Conservation (phyloP, 192 early-diverging fungal genomes). For the Dispira parvispora region DNA sequence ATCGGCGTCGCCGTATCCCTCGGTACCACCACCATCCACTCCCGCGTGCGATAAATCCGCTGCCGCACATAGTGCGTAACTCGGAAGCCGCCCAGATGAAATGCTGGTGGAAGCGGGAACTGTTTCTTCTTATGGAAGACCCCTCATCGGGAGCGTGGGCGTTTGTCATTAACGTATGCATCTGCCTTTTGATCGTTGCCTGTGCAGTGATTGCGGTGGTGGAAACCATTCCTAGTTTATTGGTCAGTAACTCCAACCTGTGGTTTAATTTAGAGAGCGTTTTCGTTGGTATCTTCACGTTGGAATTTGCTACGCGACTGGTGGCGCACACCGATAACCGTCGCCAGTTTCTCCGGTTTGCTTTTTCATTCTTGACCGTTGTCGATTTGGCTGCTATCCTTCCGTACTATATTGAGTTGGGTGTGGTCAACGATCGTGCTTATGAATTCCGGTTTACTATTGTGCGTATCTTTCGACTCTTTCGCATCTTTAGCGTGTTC, state of each 20-base stretch:
- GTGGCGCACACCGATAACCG: constrained; percentile 55
- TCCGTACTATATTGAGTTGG: constrained; percentile 63
- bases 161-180: constrained; percentile 53
- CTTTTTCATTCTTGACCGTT: constrained; percentile 29
- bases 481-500: constrained; percentile 65
- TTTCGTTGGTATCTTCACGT: constrained; percentile 55
- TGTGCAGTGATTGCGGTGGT: constrained; percentile 57
- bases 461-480: constrained; percentile 51
- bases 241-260: constrained; percentile 24
- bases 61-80: background rate
- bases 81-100: constrained; percentile 14
- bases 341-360: constrained; percentile 33
- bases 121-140: constrained; percentile 60
- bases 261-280: constrained; percentile 50
- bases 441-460: constrained; percentile 75
- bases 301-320: constrained; percentile 51
- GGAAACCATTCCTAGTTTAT: constrained; percentile 64
- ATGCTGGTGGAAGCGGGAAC: constrained; percentile 33
- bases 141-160: constrained; percentile 54
- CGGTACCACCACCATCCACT: background rate
- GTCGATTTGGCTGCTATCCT: constrained; percentile 62
- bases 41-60: background rate
- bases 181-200: constrained; percentile 53
- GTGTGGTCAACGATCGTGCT: constrained; percentile 45
- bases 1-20: background rate